Evolutionary conservation across 2,329 filamentous ascomycete genomes (phyloP), one percentile per base, ranked within the genome.

Genomic region (Apiospora rasikravindrae): DNA sequence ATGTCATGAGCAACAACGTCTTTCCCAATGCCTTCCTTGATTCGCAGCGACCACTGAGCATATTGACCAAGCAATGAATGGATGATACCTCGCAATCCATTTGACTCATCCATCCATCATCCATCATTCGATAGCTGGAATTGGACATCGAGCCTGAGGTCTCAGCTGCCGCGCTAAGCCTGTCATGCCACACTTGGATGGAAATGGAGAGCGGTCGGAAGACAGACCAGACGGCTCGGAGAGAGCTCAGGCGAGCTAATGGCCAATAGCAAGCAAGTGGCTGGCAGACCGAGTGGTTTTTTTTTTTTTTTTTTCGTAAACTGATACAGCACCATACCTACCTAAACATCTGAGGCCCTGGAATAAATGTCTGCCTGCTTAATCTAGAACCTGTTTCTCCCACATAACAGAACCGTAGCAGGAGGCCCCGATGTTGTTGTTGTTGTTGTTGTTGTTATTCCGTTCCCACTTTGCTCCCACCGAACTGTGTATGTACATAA

Each of bases 101-200:
- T 64, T 64, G 57, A 64, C 49, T 51, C n/a, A 14, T 14, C n/a
- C n/a, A 13, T 24, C n/a, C 8, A 64, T 40, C 22, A n/a, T 37
- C 14, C 10, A 64, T 22, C 19, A 7, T 10, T 64, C 4, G 22
- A 40, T n/a, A 19, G 13, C 14, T 22, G 26, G 51, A 22, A 33
- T 57, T 57, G 22, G 22, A n/a, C 22, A 22, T n/a, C 6, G 45
- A 49, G 19, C 45, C 44, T 45, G 14, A 19, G 53, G 29, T 37
- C 53, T 37, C 53, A 61, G 53, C 53, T 64, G 57, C 57, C 2
- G 57, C 57, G 57, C 57, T 40, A 64, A 40, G 57, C 57, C 19
- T 64, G 57, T 64, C 57, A 64, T 5, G 8, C 33, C 33, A 1
- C 33, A 40, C 57, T 24, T 37, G 33, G 13, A 13, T 40, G 4